Conservation (phyloP, 1,284 basidiomycete species). For the Hortiboletus rubellus region DNA sequence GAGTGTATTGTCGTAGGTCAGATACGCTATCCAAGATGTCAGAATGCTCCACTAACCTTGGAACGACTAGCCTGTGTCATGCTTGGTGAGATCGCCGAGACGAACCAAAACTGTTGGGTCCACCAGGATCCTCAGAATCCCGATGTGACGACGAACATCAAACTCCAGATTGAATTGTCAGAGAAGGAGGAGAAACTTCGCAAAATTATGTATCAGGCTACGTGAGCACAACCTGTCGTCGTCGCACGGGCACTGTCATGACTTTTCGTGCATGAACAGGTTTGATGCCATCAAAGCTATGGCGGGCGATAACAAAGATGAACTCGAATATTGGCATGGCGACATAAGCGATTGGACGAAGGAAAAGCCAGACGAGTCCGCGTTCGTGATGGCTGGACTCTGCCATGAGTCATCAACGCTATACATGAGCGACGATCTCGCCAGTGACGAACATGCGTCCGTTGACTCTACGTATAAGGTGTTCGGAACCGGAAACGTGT, state of each 20-base stretch:
- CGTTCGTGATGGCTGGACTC: background rate
- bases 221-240: background rate
- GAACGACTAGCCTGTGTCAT: constrained; percentile 5
- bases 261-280: background rate
- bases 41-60: background rate
- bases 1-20: constrained; percentile 6
- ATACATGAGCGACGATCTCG: constrained; percentile 1
- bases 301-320: background rate
- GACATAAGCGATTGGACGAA: background rate
- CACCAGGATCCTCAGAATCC: background rate
- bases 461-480: constrained; percentile 7
- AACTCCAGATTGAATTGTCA: constrained; percentile 5
- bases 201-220: constrained; percentile 1
- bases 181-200: constrained; percentile 1
- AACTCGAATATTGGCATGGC: constrained; percentile 9
- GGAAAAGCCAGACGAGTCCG: background rate
- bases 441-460: background rate
- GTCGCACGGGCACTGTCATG: background rate
- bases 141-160: constrained; percentile 6
- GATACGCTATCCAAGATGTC: background rate
- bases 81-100: constrained; percentile 11
- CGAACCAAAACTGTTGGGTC: background rate
- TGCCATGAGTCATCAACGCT: constrained; percentile 7
- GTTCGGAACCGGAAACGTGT: constrained; percentile 8
- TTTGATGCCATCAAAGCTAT: constrained; percentile 1